Evolutionary conservation across 495 filamentous ascomycete species (phyloP).

Genomic region (Pseudotulostoma volvatum): DNA sequence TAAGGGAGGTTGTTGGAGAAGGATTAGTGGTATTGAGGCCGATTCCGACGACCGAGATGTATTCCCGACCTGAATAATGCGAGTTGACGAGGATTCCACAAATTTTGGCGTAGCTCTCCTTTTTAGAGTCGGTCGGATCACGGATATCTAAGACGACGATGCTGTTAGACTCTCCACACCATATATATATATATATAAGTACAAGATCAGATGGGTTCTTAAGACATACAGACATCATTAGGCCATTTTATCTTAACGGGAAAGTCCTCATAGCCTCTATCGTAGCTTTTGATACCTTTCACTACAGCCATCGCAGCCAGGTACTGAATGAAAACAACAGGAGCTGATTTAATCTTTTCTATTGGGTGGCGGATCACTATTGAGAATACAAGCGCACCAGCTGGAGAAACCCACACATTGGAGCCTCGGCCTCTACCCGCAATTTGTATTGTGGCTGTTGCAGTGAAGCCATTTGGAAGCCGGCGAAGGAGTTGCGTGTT

Average conservation of each 20-base stretch:
- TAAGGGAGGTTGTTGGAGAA: conserved; percentile 74
- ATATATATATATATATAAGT: not conserved
- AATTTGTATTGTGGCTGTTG: conserved; percentile 83
- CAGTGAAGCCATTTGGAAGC: conserved; percentile 68
- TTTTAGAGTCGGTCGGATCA: conserved; percentile 45
- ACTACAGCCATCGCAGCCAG: conserved; percentile 81
- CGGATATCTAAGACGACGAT: conserved; percentile 49
- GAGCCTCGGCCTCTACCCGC: conserved; percentile 80
- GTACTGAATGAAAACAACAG: conserved; percentile 91
- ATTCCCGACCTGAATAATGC: conserved; percentile 56
- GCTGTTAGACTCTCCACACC: too few species aligned
- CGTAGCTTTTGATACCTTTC: conserved; percentile 70
- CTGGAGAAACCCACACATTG: conserved; percentile 91
- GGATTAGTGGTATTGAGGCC: conserved; percentile 80
- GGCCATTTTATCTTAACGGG: conserved; percentile 93
- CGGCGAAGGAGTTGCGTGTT: conserved; percentile 62
- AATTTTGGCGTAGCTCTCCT: conserved; percentile 68
- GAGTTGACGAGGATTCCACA: conserved; percentile 90
- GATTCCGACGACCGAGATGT: conserved; percentile 77
- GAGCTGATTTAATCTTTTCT: conserved; percentile 49
- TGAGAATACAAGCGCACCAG: conserved; percentile 74
- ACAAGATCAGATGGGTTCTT: not conserved
- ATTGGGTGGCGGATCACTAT: conserved; percentile 70
- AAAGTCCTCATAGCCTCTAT: conserved; percentile 49
- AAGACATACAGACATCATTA: conserved; percentile 62